Conservation (phyloP, 73 alveolate genomes). For the Paramecium sexaurelia region DNA sequence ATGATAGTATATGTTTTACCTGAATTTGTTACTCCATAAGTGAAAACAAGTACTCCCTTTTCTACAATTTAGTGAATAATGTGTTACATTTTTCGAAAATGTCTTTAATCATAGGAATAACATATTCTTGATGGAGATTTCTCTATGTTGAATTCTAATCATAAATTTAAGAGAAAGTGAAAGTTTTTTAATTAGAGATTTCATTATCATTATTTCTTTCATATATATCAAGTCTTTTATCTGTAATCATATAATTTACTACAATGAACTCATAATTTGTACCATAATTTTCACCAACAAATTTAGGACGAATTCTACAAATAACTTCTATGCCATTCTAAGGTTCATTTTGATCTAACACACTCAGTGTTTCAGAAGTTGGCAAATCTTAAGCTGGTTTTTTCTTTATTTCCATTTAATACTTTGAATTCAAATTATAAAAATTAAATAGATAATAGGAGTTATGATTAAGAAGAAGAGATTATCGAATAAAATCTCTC, state of each 20-base stretch:
- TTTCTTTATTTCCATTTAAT: neutral
- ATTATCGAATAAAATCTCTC: neutral
- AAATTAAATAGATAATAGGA: neutral
- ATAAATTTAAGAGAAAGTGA: neutral
- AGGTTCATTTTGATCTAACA: neutral
- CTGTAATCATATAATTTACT: neutral
- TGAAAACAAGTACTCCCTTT: constrained; percentile 77
- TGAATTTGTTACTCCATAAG: constrained; percentile 98
- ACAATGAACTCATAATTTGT: neutral
- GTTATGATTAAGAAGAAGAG: neutral
- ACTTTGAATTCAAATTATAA: neutral
- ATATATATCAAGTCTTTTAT: neutral
- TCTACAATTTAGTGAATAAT: constrained; percentile 8
- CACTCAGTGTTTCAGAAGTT: neutral
- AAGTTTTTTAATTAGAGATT: neutral
- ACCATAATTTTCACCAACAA: neutral
- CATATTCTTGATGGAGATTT: neutral
- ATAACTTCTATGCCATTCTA: neutral
- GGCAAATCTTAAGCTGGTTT: neutral
- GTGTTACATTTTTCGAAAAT: neutral
- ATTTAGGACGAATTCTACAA: constrained; percentile 20
- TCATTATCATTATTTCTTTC: neutral
- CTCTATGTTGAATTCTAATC: constrained; percentile 15
- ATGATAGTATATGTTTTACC: constrained; percentile 97
- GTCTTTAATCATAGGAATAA: constrained; percentile 34